Base-by-base conservation (phyloP, 345 rosid genomes). In the Salix purpurea region DNA sequence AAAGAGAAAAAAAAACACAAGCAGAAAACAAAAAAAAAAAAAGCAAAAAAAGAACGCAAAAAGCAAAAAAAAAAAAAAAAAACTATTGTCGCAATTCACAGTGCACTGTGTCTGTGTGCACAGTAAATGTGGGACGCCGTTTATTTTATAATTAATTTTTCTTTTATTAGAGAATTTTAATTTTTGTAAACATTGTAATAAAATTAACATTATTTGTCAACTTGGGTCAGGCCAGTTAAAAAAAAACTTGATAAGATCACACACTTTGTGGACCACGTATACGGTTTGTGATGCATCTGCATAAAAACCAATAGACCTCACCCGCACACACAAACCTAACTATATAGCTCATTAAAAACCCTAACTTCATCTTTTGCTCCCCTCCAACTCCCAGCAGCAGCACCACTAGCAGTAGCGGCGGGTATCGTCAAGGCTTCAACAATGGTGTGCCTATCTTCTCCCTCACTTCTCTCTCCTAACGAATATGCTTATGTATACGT, bases 381-480 rank as follows among this genome's bases (percentile, higher is more conserved):
- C n/a, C 12, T 37, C 81, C 3, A 21, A n/a, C 23, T 8, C 67
- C 0, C 36, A 58, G 10, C 28, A 23, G 64, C 77, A 48, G 34
- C 75, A 34, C 19, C 74, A 37, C 37, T 64, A 26, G 50, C 56
- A 24, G 58, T 14, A 39, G 76, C 73, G 58, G 78, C 70, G 82
- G 50, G 65, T 52, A 21, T 46, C 46, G 60, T 72, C 28, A 16
- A 50, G 39, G 67, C 48, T 39, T 37, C 79, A 1, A 39, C 82
- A 78, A 88, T 89, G 94, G 94, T 90, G 94, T 90, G 24, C 30
- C 40, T 76, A 13, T 21, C 73, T 36, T 58, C 28, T 50, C 62
- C 14, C n/a, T 12, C 13, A 12, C 18, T 14, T 46, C 46, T 71
- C 65, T 46, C 52, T 64, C 36, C 3, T 2, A 21, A 75, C 6